phyloP scores from a whole-genome alignment of 2,329 filamentous ascomycete genomes.

The Sarocladium oryzae region DNA sequence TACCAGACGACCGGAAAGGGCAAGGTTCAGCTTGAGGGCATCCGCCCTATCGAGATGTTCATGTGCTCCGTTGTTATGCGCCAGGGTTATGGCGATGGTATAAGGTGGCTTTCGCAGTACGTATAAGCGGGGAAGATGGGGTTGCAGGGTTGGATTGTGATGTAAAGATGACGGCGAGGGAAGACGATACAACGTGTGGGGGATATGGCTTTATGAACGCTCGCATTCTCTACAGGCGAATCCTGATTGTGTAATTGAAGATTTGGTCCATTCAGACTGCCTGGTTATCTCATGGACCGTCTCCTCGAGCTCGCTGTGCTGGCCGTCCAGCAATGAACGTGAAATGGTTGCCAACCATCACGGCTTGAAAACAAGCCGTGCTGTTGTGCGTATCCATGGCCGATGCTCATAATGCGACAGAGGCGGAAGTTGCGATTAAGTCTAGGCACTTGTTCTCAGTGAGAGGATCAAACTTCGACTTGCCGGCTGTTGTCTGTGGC shows the following conservation, averaged over 20 bases:
- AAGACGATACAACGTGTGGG: conserved; percentile 15
- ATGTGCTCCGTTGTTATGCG: conserved; percentile 99
- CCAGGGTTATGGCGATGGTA: conserved; percentile 88
- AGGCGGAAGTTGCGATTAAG: too few species aligned
- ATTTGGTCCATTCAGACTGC: neutral
- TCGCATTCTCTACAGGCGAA: conserved; percentile 29
- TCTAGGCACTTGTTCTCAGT: too few species aligned
- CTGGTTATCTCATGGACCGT: neutral
- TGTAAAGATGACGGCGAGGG: conserved; percentile 12
- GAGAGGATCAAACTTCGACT: too few species aligned
- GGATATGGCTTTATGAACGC: conserved; percentile 22
- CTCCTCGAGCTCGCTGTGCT: neutral
- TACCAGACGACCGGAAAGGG: conserved; percentile 97
- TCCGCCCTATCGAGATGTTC: conserved; percentile 93
- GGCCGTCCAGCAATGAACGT: too few species aligned
- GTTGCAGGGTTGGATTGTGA: conserved; percentile 12
- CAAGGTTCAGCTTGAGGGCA: conserved; percentile 86
- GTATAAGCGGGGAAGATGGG: conserved; percentile 48
- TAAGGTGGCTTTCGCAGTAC: conserved; percentile 89
- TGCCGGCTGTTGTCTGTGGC: too few species aligned
- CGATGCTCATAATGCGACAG: too few species aligned
- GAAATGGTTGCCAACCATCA: too few species aligned
- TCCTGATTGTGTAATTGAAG: conserved; percentile 25
- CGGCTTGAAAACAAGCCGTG: too few species aligned
- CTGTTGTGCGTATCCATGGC: too few species aligned